These are phyloP conservation scores for Kalmusia sp. DNA, from an alignment of 2,329 filamentous ascomycete genomes.

Conservation along the genomic window DNA sequence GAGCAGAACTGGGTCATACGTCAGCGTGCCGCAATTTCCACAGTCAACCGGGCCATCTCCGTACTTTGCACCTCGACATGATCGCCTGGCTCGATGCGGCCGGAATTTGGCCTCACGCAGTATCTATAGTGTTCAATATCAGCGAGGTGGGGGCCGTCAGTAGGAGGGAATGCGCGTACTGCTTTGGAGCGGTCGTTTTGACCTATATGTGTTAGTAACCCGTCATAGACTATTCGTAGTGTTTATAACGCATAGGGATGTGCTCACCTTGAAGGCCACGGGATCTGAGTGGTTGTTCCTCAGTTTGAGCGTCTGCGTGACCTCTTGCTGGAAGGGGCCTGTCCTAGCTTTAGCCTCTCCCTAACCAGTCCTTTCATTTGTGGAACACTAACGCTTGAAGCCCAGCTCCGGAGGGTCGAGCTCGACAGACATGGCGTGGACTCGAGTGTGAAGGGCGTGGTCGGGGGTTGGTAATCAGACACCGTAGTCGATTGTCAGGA, in stretches of 20 bases:
- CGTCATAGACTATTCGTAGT: too few species aligned
- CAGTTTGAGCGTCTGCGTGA: slow-evolving; percentile 66
- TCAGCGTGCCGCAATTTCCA: slow-evolving; percentile 31
- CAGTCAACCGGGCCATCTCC: slow-evolving; percentile 30
- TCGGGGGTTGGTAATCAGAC: slow-evolving; percentile 41
- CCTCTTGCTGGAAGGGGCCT: slow-evolving; percentile 71
- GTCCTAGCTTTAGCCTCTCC: slow-evolving; percentile 24
- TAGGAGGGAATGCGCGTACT: slow-evolving; percentile 67
- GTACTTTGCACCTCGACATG: slow-evolving; percentile 92
- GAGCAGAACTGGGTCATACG: slow-evolving; percentile 73
- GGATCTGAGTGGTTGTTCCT: slow-evolving; percentile 64
- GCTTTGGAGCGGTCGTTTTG: slow-evolving; percentile 98
- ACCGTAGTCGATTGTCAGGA: slow-evolving; percentile 3
- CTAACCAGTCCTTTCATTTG: not conserved
- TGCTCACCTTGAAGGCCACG: slow-evolving; percentile 68
- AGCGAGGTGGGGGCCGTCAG: slow-evolving; percentile 23
- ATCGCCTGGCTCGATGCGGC: slow-evolving; percentile 88
- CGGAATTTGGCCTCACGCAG: slow-evolving; percentile 96
- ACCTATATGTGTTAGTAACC: slow-evolving; percentile 66
- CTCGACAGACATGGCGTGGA: slow-evolving; percentile 83
- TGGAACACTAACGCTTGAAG: slow-evolving; percentile 77
- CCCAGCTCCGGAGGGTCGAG: slow-evolving; percentile 90
- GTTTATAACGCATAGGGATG: slow-evolving; percentile 10
- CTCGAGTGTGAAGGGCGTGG: slow-evolving; percentile 18
- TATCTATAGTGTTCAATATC: slow-evolving; percentile 68